A percentile compares a stretch with the other conserved stretches of the same genome.
Conservation (phyloP, 352 stramenopile species). For the Pythium coloratum region DNA sequence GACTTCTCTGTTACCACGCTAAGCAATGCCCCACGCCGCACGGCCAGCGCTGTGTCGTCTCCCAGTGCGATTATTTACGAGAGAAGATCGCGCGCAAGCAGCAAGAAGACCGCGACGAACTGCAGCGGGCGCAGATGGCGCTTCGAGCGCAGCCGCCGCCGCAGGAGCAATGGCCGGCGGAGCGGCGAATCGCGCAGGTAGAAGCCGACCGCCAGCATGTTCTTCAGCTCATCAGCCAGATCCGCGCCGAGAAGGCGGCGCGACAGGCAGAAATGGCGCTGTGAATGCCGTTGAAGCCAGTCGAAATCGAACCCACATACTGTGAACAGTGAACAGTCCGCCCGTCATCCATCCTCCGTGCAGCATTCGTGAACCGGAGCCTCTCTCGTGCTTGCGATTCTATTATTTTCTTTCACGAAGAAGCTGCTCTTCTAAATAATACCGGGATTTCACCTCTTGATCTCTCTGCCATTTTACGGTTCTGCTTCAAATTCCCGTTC, state of each 20-base stretch:
- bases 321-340: background rate
- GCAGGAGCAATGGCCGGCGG: constrained; percentile 61
- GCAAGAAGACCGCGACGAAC: constrained; percentile 56
- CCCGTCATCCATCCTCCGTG: background rate
- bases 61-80: constrained; percentile 84
- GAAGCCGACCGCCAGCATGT: constrained; percentile 76
- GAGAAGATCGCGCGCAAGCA: constrained; percentile 83
- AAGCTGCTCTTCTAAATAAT: background rate
- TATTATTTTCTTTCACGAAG: background rate
- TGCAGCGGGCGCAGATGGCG: constrained; percentile 51
- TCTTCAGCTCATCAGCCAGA: constrained; percentile 73
- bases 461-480: background rate
- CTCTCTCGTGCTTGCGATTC: background rate
- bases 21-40: constrained; percentile 65
- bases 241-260: constrained; percentile 59
- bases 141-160: constrained; percentile 35
- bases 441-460: background rate
- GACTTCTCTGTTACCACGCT: constrained; percentile 84
- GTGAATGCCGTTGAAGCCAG: background rate
- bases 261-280: constrained; percentile 29
- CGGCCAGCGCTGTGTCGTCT: constrained; percentile 67
- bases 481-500: constrained; percentile 4
- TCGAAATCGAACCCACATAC: background rate
- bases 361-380: background rate
- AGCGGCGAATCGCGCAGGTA: constrained; percentile 79